Percentiles rank a stretch among this genome's conserved stretches.
Evolutionary conservation across 805 yeast species (phyloP).

Genomic region (Monosporozyma yasuniensis): DNA sequence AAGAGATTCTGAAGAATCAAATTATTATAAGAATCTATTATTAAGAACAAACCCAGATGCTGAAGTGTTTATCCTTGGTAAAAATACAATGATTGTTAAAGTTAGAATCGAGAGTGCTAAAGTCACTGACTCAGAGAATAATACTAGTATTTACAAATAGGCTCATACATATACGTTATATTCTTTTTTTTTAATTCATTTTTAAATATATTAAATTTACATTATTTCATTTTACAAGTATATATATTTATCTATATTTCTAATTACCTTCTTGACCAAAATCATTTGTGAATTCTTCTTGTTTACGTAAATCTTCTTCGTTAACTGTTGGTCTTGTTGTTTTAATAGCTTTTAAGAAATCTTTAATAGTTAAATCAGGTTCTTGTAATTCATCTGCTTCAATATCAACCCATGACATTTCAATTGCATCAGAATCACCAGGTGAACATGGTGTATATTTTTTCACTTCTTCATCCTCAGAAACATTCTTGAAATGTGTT

Average conservation of each 20-base stretch:
- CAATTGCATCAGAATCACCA: slow-evolving; percentile 79
- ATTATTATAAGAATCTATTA: slow-evolving; percentile 53
- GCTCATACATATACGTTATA: not conserved
- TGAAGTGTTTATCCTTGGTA: slow-evolving; percentile 53
- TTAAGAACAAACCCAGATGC: slow-evolving; percentile 62
- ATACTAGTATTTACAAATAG: slow-evolving; percentile 31
- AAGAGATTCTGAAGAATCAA: slow-evolving; percentile 40
- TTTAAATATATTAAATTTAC: not conserved
- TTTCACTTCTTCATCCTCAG: slow-evolving; percentile 29
- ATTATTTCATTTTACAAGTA: slow-evolving; percentile 1
- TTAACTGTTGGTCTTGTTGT: slow-evolving; percentile 93
- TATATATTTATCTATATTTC: slow-evolving; percentile 3
- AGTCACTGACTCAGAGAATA: slow-evolving; percentile 71
- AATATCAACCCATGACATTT: slow-evolving; percentile 89
- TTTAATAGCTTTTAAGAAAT: slow-evolving; percentile 86
- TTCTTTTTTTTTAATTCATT: too few relatives aligned
- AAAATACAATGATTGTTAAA: slow-evolving; percentile 55
- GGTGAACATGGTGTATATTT: slow-evolving; percentile 92
- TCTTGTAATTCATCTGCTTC: slow-evolving; percentile 83
- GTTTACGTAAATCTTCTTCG: slow-evolving; percentile 68
- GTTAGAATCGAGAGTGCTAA: slow-evolving; percentile 60
- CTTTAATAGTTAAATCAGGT: slow-evolving; percentile 83
- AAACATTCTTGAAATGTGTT: slow-evolving; percentile 75
- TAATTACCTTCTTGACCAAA: slow-evolving; percentile 90
- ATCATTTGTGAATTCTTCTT: slow-evolving; percentile 81